Evolutionary conservation across 176 grass and related monocot species (phyloP), one percentile per base, ranked within the genome.

Genomic region (Leersia perrieri): DNA sequence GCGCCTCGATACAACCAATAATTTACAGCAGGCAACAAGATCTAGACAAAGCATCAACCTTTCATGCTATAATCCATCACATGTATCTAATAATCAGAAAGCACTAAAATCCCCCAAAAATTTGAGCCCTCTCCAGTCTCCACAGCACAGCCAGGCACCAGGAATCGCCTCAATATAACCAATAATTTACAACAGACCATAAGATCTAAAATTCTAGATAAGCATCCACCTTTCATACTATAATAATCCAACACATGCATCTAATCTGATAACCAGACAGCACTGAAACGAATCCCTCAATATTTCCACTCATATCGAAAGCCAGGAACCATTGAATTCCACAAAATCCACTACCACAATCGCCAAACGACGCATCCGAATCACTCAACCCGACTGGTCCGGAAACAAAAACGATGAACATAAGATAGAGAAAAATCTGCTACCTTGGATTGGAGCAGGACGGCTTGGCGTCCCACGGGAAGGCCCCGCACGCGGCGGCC

Each of bases 381-480:
- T 5, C 8, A 57, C 28, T 27, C 68, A 69, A 80, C 2, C 81
- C 75, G 33, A 57, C 5, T 9, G 5, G 16, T 33, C 26, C 7
- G 11, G 35, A 27, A 15, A 2, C 7, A 40, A n/a, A n/a, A n/a
- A 40, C 5, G 4, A 12, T 14, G 6, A 64, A 33, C 33, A n/a
- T n/a, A n/a, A n/a, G n/a, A n/a, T 2, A 12, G 0, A 25, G 3
- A 78, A 34, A 5, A 34, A 5, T 34, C 16, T 13, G 25, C 15
- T 30, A 90, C 88, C 88, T 90, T 20, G 78, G 88, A 20, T 90
- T 90, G 66, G 88, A 82, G 1, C 78, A 82, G 11, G 88, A 86
- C 33, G 74, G 78, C 45, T 78, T 82, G 13, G 88, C 73, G 73
- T 73, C 78, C 88, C 88, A 90, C 44, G 72, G 78, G 83, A 90